Conservation (phyloP, 1,284 basidiomycete species). For the Schizopora paradoxa region DNA sequence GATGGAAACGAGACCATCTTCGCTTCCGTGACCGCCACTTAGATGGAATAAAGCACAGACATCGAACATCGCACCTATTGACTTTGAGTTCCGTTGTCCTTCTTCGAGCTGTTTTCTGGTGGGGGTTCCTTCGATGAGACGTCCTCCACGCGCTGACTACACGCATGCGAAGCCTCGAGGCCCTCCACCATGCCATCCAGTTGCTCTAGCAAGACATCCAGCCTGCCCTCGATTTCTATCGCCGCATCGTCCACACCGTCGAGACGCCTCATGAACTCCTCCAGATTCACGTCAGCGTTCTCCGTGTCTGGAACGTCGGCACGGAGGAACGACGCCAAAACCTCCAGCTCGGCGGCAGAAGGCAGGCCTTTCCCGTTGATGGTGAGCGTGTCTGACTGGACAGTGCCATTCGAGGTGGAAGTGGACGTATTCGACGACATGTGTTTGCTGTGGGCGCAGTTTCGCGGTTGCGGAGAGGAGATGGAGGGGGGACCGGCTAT, state of each 20-base stretch:
- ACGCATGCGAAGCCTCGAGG: conserved; percentile 31
- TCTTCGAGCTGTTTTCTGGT: background rate
- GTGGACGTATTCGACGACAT: no score
- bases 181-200: conserved; percentile 48
- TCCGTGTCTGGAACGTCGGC: conserved; percentile 22
- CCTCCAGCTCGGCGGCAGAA: conserved; percentile 4
- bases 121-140: background rate
- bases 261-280: conserved; percentile 45
- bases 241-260: conserved; percentile 52
- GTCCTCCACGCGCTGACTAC: background rate
- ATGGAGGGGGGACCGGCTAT: no score
- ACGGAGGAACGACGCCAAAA: conserved; percentile 4
- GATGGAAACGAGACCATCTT: no score
- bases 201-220: conserved; percentile 51
- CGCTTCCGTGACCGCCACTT: no score
- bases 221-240: conserved; percentile 47
- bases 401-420: no score
- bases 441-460: no score
- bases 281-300: conserved; percentile 32
- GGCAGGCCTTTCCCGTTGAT: conserved; percentile 1
- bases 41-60: no score
- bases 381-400: no score
- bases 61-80: no score
- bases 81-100: no score
- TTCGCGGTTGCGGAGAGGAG: no score